Evolutionary conservation across 208 protist genomes (phyloP).

Genomic region (Leishmania mexicana): DNA sequence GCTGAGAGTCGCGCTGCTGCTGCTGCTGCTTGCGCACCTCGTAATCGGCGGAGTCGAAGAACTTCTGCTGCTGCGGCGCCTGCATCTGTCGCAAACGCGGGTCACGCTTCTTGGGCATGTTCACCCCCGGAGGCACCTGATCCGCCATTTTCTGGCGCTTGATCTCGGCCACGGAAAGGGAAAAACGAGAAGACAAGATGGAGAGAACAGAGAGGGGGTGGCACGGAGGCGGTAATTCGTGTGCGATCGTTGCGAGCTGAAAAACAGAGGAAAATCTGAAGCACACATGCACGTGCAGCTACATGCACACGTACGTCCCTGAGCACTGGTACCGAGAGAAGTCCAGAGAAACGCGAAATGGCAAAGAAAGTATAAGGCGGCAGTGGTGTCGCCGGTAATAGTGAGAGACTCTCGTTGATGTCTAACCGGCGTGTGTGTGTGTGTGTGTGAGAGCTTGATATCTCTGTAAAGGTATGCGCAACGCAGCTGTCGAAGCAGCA

Average conservation of each 20-base stretch:
- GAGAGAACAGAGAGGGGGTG: neutral
- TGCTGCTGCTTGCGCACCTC: constrained; percentile 80
- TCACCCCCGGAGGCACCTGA: constrained; percentile 62
- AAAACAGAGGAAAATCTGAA: neutral
- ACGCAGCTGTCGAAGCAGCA: neutral
- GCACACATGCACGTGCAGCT: neutral
- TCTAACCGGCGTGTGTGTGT: neutral
- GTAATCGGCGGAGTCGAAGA: constrained; percentile 91
- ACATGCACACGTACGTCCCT: neutral
- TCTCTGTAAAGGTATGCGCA: neutral
- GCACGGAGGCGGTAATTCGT: neutral
- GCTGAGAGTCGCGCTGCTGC: constrained; percentile 12
- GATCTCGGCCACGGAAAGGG: neutral
- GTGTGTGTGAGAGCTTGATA: neutral
- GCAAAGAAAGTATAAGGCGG: neutral
- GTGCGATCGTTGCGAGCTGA: neutral
- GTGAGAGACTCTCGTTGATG: neutral
- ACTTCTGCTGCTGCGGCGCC: constrained; percentile 71
- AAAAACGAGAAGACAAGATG: neutral
- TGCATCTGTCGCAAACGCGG: constrained; percentile 80
- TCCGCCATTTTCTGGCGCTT: constrained; percentile 16
- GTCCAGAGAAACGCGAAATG: neutral
- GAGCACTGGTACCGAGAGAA: neutral
- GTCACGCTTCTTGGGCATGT: constrained; percentile 90
- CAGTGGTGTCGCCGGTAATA: neutral